Conservation (phyloP, 1,139 yeast species). For the Debaryomyces nepalensis region DNA sequence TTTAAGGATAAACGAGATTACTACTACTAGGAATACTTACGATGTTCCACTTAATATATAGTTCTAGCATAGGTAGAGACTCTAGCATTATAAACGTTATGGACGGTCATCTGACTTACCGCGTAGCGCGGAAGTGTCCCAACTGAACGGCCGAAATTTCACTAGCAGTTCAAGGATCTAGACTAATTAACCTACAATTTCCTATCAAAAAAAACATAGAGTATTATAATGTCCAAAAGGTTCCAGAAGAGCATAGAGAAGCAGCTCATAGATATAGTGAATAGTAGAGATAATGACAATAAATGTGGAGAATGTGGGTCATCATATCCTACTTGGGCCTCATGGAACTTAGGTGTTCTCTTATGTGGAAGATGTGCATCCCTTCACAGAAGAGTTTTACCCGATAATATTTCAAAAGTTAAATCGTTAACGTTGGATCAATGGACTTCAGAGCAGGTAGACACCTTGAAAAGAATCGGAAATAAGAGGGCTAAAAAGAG, state of each 20-base stretch:
- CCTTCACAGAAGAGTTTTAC: conserved; percentile 71
- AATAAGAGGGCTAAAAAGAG: conserved; percentile 65
- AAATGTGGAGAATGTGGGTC: conserved; percentile 77
- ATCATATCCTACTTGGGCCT: conserved; percentile 64
- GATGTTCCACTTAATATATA: conserved; percentile 11
- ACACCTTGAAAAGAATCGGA: conserved; percentile 61
- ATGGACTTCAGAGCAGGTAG: conserved; percentile 70
- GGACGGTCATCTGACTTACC: conserved; percentile 8
- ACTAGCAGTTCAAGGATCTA: conserved; percentile 2
- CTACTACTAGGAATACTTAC: conserved; percentile 5
- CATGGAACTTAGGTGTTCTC: conserved; percentile 59
- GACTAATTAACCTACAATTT: background rate
- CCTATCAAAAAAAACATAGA: background rate
- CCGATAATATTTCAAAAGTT: conserved; percentile 67
- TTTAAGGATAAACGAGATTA: conserved; percentile 8
- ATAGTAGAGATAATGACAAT: conserved; percentile 49
- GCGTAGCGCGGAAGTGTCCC: conserved; percentile 5
- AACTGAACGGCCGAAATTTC: background rate
- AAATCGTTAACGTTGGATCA: conserved; percentile 82
- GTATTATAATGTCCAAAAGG: conserved; percentile 32
- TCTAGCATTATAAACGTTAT: conserved; percentile 1
- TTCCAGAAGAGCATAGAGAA: conserved; percentile 44
- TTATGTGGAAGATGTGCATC: conserved; percentile 82
- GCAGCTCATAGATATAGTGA: conserved; percentile 50
- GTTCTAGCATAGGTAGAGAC: background rate